A percentile compares a stretch with the other conserved stretches of the same genome.
Evolutionary conservation across 345 rosid species (phyloP).

Genomic region (Microthlaspi erraticum): DNA sequence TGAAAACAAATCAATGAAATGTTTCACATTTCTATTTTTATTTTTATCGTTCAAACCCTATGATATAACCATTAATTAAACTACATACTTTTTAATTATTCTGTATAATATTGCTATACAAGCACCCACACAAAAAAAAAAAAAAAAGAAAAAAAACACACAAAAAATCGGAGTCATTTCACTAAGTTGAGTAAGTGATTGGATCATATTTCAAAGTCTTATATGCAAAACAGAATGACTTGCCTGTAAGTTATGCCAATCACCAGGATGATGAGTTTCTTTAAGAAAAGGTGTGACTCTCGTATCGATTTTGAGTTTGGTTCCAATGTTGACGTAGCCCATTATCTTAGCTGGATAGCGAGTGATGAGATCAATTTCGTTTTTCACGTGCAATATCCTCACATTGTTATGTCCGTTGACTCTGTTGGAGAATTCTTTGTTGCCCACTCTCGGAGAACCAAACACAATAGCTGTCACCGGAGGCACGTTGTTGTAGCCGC

Average conservation of each 20-base stretch:
- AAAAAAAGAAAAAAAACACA: too few relatives aligned
- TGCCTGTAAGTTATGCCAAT: slow-evolving; percentile 72
- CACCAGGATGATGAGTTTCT: slow-evolving; percentile 72
- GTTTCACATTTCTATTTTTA: too few relatives aligned
- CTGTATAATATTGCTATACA: too few relatives aligned
- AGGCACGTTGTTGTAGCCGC: slow-evolving; percentile 46
- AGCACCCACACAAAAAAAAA: too few relatives aligned
- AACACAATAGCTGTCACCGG: slow-evolving; percentile 76
- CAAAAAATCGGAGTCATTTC: too few relatives aligned
- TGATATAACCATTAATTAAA: too few relatives aligned
- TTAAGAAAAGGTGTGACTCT: slow-evolving; percentile 68
- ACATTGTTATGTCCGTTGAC: slow-evolving; percentile 52
- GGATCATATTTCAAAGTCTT: neutral
- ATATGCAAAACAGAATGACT: slow-evolving; percentile 10
- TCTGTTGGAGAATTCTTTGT: slow-evolving; percentile 60
- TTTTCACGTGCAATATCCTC: slow-evolving; percentile 59
- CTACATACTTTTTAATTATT: too few relatives aligned
- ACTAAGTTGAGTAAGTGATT: too few relatives aligned
- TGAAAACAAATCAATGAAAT: too few relatives aligned
- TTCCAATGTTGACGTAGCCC: slow-evolving; percentile 59
- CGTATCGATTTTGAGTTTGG: slow-evolving; percentile 66
- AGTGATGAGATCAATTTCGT: slow-evolving; percentile 70
- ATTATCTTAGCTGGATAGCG: slow-evolving; percentile 70
- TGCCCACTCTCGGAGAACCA: slow-evolving; percentile 78
- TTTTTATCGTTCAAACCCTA: too few relatives aligned